Percentiles rank a stretch among this genome's conserved stretches.
Evolutionary conservation across 2,329 filamentous ascomycete species (phyloP).

Genomic region (Hypomyces perniciosus): DNA sequence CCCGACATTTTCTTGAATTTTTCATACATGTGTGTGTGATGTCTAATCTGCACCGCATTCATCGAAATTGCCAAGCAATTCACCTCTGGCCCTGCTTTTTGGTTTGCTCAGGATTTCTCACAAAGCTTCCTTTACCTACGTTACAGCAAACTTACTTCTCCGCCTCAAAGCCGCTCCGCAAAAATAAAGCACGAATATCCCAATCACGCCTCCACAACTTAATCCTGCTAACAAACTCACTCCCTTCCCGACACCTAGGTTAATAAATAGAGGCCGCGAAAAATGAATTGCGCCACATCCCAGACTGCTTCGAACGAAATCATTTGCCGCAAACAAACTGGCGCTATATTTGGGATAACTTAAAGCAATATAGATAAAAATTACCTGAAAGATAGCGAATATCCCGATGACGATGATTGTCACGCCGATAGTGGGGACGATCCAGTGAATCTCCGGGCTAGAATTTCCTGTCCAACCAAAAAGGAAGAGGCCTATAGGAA

Average conservation of each 20-base stretch:
- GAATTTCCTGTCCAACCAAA: slow-evolving; percentile 65
- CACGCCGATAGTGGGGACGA: slow-evolving; percentile 50
- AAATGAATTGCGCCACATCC: slow-evolving; percentile 12
- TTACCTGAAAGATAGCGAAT: slow-evolving; percentile 23
- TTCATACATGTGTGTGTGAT: no score
- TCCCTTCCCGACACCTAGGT: slow-evolving; percentile 15
- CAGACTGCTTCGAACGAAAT: slow-evolving; percentile 13
- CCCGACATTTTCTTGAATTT: no score
- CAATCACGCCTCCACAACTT: slow-evolving; percentile 13
- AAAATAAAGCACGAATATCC: slow-evolving; percentile 9
- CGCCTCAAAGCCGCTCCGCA: slow-evolving; percentile 9
- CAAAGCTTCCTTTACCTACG: no score
- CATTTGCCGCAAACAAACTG: slow-evolving; percentile 16
- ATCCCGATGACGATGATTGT: slow-evolving; percentile 50
- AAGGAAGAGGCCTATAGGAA: slow-evolving; percentile 62
- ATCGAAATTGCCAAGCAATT: no score
- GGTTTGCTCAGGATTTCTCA: no score
- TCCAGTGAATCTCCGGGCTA: slow-evolving; percentile 54
- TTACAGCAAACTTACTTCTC: slow-evolving; percentile 12
- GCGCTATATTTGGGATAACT: slow-evolving; percentile 17
- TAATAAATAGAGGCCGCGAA: slow-evolving; percentile 16
- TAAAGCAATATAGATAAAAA: slow-evolving; percentile 18
- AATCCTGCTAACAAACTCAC: slow-evolving; percentile 15
- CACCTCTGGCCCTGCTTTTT: no score
- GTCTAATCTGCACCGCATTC: no score